Conservation (phyloP, 139 green algal genomes). For the Chlamydomonas schloesseri region DNA sequence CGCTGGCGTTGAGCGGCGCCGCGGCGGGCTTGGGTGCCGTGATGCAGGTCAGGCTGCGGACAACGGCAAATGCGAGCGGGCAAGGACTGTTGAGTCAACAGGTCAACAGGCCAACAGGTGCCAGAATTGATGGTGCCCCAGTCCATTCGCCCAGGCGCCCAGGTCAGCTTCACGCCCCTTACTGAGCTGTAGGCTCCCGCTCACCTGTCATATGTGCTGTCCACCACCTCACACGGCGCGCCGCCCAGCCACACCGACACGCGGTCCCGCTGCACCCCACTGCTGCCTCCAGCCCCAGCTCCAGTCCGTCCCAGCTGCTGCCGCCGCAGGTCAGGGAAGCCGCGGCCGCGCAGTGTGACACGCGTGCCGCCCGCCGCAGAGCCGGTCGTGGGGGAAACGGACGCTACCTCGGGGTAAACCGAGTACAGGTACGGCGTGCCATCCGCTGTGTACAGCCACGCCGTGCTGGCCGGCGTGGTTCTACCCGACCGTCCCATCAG, state of each 20-base stretch:
- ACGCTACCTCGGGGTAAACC: conserved; percentile 38
- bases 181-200: too few relatives aligned
- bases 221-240: conserved; percentile 33
- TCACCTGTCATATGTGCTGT: conserved; percentile 20
- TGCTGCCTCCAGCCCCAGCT: too few relatives aligned
- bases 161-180: too few relatives aligned
- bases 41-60: conserved; percentile 24
- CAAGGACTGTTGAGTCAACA: too few relatives aligned
- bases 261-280: not conserved
- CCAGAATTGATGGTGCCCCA: too few relatives aligned
- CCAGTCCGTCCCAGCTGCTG: too few relatives aligned
- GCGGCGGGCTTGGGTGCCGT: conserved; percentile 4
- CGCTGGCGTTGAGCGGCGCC: not conserved
- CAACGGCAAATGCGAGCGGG: too few relatives aligned
- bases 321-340: conserved; percentile 36
- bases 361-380: conserved; percentile 12
- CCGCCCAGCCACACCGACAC: not conserved
- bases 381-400: conserved; percentile 23
- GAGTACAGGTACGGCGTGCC: conserved; percentile 53
- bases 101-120: too few relatives aligned
- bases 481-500: not conserved
- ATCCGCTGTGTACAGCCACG: conserved; percentile 10
- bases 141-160: too few relatives aligned
- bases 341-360: conserved; percentile 11
- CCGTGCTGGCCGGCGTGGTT: too few relatives aligned